Evolutionary conservation across 495 filamentous ascomycete species (phyloP).

Genomic region (Evernia prunastri): DNA sequence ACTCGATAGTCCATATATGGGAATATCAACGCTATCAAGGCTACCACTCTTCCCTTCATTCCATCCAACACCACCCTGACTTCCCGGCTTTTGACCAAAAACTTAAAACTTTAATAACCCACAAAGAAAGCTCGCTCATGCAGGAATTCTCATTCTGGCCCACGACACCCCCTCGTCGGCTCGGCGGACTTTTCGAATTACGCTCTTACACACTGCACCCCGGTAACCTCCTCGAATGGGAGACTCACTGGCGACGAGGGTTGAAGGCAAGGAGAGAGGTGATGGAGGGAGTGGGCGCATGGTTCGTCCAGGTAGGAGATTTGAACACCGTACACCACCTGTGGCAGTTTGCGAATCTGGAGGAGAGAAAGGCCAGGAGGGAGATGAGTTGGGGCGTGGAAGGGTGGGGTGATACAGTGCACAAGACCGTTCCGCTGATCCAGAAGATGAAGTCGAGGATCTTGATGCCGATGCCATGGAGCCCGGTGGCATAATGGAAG

Average conservation of each 20-base stretch:
- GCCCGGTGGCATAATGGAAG: constrained; percentile 65
- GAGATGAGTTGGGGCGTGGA: constrained; percentile 94
- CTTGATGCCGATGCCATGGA: constrained; percentile 92
- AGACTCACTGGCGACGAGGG: constrained; percentile 94
- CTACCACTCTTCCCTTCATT: constrained; percentile 86
- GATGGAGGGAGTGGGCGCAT: constrained; percentile 97
- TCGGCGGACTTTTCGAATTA: constrained; percentile 92
- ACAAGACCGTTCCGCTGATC: constrained; percentile 96
- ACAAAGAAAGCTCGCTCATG: constrained; percentile 88
- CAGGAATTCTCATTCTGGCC: constrained; percentile 99
- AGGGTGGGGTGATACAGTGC: constrained; percentile 96
- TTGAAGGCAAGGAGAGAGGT: constrained; percentile 85
- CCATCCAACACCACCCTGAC: constrained; percentile 69
- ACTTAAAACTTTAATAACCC: constrained; percentile 70
- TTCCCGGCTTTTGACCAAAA: constrained; percentile 75
- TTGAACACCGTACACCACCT: constrained; percentile 97
- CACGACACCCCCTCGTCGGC: constrained; percentile 77
- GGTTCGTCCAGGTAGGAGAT: constrained; percentile 98
- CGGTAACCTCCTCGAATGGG: constrained; percentile 94
- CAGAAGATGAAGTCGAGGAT: constrained; percentile 93
- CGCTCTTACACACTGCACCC: constrained; percentile 95
- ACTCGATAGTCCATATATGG: constrained; percentile 83
- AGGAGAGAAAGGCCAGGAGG: constrained; percentile 82
- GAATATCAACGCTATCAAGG: constrained; percentile 97
- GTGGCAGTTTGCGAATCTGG: constrained; percentile 96